Evolutionary conservation across 208 protist species (phyloP).

Genomic region (Kentomonas sorsogonicus): DNA sequence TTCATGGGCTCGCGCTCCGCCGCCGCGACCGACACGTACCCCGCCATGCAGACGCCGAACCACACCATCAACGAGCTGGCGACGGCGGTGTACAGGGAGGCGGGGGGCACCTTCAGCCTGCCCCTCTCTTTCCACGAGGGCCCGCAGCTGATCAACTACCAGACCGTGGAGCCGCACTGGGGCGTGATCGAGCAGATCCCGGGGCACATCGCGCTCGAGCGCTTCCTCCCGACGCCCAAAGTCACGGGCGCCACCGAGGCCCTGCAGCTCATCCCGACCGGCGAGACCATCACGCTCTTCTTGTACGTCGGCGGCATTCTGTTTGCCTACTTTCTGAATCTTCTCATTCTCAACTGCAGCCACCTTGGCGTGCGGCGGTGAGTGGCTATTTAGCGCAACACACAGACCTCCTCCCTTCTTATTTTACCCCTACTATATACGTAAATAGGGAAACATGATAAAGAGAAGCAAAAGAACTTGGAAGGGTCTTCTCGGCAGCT

Average conservation of each 20-base stretch:
- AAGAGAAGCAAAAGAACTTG: no score
- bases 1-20: constrained; percentile 31
- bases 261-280: constrained; percentile 34
- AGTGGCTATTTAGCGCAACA: no score
- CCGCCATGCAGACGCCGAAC: constrained; percentile 29
- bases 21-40: constrained; percentile 19
- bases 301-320: constrained; percentile 47
- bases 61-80: constrained; percentile 29
- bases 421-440: no score
- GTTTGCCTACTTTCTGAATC: constrained; percentile 39
- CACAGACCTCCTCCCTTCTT: no score
- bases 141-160: constrained; percentile 38
- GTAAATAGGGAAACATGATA: no score
- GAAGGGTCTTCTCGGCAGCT: no score
- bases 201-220: constrained; percentile 28
- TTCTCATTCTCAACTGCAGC: constrained; percentile 50
- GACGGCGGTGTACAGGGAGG: constrained; percentile 19
- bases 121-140: constrained; percentile 29
- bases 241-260: constrained; percentile 44
- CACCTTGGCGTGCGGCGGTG: constrained; percentile 20
- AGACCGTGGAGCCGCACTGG: constrained; percentile 33
- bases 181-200: constrained; percentile 54
- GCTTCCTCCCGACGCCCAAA: constrained; percentile 42
- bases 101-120: constrained; percentile 19
- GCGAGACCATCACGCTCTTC: constrained; percentile 38